Base-by-base conservation (phyloP, 176 grass and related monocot genomes). In the Ensete glaucum region DNA sequence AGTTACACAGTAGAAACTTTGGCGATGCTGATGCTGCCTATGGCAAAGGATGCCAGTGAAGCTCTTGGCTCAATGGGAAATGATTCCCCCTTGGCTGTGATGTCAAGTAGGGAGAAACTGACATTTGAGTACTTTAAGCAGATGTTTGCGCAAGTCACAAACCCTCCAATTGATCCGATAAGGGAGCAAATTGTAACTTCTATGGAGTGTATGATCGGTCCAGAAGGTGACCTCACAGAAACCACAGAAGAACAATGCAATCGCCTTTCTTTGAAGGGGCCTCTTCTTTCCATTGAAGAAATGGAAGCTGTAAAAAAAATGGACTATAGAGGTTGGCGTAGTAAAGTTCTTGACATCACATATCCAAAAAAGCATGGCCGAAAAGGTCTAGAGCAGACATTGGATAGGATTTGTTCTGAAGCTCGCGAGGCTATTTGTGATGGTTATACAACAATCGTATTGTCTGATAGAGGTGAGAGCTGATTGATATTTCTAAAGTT, bases 121-220 rank as follows among this genome's bases (percentile, higher is more conserved):
- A 89, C 90, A 50, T 99, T 94, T 78, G 88, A 91, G 72, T 99
- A 99, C 84, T 99, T 99, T 78, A 99, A 99, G 64, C 88, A 99
- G 77, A 94, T 99, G 91, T 99, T 99, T 74, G 95, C 95, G 14
- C 95, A 99, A 80, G 95, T 99, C 68, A 99, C 95, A 50, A 99
- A 99, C 81, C 95, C 95, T 1, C 95, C 95, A 12, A 99, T 99
- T 76, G 95, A 99, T 53, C 95, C 95, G 70, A 99, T 99, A 19
- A 84, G 95, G 62, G 95, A 99, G 81, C 89, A 99, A 80, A 99
- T 99, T 27, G 91, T 99, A 54, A 99, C 95, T 59, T 99, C 95
- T 72, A 99, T 86, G 84, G 86, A 99, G 74, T 99, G 95, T 25
- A 91, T 99, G 95, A 89, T 99, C 80, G 95, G 95, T 9, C 95